Evolutionary conservation across 2,329 filamentous ascomycete genomes (phyloP), one percentile per base, ranked within the genome.

Genomic region (Sordariomycetes sp.): DNA sequence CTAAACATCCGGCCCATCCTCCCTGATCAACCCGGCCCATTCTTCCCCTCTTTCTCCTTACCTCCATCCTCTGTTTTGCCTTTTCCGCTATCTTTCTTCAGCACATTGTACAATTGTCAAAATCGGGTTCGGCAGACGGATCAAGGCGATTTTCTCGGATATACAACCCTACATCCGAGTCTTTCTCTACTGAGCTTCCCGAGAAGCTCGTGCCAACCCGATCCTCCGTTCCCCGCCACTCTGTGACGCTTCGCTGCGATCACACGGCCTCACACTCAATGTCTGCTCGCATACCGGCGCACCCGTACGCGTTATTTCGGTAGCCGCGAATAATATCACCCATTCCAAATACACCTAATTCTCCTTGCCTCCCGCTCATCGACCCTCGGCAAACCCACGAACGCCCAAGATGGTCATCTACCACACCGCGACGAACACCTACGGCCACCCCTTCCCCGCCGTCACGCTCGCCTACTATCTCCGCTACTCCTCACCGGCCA

Each of bases 391-490:
- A 12, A 50, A 51, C 25, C 28, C 32, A n/a, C 52, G 15, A 53
- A 15, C 34, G 32, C 66, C 61, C 65, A 77, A 67, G 58, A 84
- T 84, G 80, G 80, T 84, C 61, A 78, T 84, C 71, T 81, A 78
- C 7, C 80, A 82, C 69, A 81, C 79, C 57, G 84, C 81, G 64
- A 82, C 80, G 71, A 86, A 88, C 69, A 81, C 79, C 65, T 90
- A 91, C 77, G 79, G 84, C 62, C 89, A 92, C 71, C 85, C 87
- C 54, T 92, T 92, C 74, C 84, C 87, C 61, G 88, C 88, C 68
- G 89, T 94, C 61, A 90, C 88, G 54, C 85, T 94, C 69, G 89
- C 89, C 73, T 94, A 90, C 78, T 94, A 92, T 73, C 85, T 94
- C 54, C 87, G 89, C 62, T 94, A 94, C 72, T 90, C 87, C 59